phyloP scores from a whole-genome alignment of 306 rosid genomes.

The Fragaria ananassa region DNA sequence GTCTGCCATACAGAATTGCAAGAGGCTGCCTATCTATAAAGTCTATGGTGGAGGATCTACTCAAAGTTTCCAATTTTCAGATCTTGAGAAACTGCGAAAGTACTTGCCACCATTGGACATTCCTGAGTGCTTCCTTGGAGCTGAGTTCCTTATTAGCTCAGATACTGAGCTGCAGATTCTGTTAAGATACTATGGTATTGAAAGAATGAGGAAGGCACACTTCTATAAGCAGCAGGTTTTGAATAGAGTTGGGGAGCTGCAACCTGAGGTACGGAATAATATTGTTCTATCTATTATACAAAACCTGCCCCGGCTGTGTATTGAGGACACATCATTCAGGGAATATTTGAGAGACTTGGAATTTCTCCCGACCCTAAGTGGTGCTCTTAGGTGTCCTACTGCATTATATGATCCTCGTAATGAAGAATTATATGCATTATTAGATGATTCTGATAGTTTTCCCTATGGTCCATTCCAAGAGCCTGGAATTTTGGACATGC shows the following conservation, averaged over 20 bases:
- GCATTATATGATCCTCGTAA: constrained; percentile 80
- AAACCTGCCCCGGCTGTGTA: constrained; percentile 71
- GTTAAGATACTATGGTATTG: constrained; percentile 68
- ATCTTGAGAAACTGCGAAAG: constrained; percentile 70
- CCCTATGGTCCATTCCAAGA: constrained; percentile 74
- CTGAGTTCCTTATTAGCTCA: constrained; percentile 65
- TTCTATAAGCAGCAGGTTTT: constrained; percentile 67
- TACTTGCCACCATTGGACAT: constrained; percentile 75
- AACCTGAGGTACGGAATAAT: constrained; percentile 73
- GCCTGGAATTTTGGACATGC: constrained; percentile 63
- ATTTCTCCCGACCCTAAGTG: constrained; percentile 62
- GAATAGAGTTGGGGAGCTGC: constrained; percentile 64
- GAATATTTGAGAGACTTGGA: constrained; percentile 68
- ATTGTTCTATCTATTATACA: constrained; percentile 73
- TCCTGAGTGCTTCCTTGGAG: constrained; percentile 70
- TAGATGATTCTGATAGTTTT: constrained; percentile 71
- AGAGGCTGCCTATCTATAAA: constrained; percentile 69
- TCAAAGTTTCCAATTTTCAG: constrained; percentile 57
- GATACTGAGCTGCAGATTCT: constrained; percentile 68
- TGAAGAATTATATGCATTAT: constrained; percentile 78
- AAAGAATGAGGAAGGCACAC: constrained; percentile 79
- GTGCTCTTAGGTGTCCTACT: constrained; percentile 67
- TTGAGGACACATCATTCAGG: constrained; percentile 68
- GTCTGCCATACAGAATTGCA: constrained; percentile 51
- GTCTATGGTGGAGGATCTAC: constrained; percentile 56